Evolutionary conservation across 169 alveolate species (phyloP).

Genomic region (Cardiosporidium cionae): DNA sequence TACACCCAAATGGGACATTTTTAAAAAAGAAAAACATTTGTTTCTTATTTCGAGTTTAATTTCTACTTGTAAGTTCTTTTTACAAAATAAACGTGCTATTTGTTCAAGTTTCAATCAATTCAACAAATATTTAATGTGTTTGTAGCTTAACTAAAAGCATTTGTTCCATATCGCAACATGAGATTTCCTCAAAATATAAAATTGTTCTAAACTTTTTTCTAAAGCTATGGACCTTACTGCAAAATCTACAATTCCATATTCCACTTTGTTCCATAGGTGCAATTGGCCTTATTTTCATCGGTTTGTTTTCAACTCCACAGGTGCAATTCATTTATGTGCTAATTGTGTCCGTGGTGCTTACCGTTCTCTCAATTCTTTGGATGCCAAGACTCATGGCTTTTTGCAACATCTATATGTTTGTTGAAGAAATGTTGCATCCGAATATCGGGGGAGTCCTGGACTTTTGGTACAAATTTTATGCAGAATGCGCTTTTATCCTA

Average conservation of each 20-base stretch:
- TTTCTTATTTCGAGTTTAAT: not conserved
- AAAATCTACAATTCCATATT: not conserved
- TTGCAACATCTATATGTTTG: slow-evolving; percentile 22
- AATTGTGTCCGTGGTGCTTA: not conserved
- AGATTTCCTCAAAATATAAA: not conserved
- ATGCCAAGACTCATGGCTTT: slow-evolving; percentile 14
- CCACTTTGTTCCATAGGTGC: not conserved
- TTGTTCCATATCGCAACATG: too few species aligned
- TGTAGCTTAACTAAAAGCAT: too few species aligned
- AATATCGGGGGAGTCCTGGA: slow-evolving; percentile 21
- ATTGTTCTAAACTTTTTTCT: not conserved
- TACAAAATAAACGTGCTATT: not conserved
- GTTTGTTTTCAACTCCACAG: not conserved
- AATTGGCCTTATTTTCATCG: not conserved
- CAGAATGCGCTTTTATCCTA: too few species aligned
- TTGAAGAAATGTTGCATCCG: slow-evolving; percentile 9
- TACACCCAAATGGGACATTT: not conserved
- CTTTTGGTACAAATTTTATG: slow-evolving; percentile 9
- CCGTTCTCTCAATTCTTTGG: not conserved
- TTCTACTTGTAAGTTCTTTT: not conserved
- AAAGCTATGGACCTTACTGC: not conserved
- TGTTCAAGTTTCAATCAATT: not conserved
- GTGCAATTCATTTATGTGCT: not conserved
- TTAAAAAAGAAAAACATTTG: not conserved
- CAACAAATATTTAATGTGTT: not conserved